phyloP scores from a whole-genome alignment of 2,329 filamentous ascomycete genomes.

The Lasiodiplodia gonubiensis region DNA sequence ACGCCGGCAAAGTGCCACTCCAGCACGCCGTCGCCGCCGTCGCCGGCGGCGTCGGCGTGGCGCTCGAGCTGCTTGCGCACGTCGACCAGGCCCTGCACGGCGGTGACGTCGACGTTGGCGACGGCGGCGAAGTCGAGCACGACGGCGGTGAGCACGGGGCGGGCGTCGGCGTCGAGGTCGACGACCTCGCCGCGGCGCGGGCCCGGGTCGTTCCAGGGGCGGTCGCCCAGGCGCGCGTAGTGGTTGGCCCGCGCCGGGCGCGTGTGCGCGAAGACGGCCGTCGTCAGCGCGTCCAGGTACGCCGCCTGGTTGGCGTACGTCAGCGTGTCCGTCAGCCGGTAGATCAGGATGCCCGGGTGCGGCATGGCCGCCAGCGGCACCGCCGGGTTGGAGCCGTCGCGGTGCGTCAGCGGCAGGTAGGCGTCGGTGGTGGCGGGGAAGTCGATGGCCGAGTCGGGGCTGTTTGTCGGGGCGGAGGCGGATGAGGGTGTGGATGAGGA shows the following conservation, averaged over 20 bases:
- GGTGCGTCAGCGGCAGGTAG: slow-evolving; percentile 19
- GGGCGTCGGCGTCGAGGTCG: slow-evolving; percentile 51
- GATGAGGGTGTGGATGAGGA: slow-evolving; percentile 41
- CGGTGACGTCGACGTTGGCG: slow-evolving; percentile 92
- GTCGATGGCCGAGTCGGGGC: slow-evolving; percentile 8
- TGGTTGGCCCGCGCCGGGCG: slow-evolving; percentile 74
- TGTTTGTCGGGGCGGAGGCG: slow-evolving; percentile 35
- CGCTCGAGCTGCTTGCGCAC: slow-evolving; percentile 91
- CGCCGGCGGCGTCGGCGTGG: slow-evolving; percentile 65
- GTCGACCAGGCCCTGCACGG: slow-evolving; percentile 89
- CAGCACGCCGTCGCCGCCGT: slow-evolving; percentile 61
- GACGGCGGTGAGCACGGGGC: slow-evolving; percentile 79
- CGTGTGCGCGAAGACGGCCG: slow-evolving; percentile 62
- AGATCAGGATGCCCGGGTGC: slow-evolving; percentile 37
- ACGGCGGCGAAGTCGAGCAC: slow-evolving; percentile 92
- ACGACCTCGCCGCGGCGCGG: slow-evolving; percentile 61
- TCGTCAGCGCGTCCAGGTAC: slow-evolving; percentile 72
- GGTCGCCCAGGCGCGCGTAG: slow-evolving; percentile 66
- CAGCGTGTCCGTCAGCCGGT: slow-evolving; percentile 80
- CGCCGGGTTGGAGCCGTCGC: not conserved
- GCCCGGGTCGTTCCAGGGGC: slow-evolving; percentile 94
- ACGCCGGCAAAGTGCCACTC: slow-evolving; percentile 96
- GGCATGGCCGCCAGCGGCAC: slow-evolving; percentile 21
- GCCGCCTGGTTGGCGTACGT: slow-evolving; percentile 96
- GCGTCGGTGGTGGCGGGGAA: slow-evolving; percentile 1